Conservation (phyloP, 148 eudicot species). For the Drosera capensis region DNA sequence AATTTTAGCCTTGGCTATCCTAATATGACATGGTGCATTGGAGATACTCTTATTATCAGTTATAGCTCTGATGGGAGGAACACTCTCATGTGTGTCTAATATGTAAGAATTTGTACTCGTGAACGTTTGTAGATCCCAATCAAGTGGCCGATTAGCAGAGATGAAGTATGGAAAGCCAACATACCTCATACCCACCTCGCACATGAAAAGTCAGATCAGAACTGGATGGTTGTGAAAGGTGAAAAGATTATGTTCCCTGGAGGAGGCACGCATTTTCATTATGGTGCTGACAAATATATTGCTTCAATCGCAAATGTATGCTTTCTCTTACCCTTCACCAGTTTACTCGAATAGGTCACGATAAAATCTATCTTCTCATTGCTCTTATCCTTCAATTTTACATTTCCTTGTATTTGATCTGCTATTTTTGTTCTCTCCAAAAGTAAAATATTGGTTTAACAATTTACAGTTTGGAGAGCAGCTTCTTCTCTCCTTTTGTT, state of each 20-base stretch:
- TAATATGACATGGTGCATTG: too few species aligned
- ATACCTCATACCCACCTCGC: constrained; percentile 99
- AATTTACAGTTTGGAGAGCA: too few species aligned
- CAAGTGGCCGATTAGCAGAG: constrained; percentile 99
- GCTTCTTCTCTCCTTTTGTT: too few species aligned
- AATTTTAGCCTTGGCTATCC: too few species aligned
- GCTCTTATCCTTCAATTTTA: background rate
- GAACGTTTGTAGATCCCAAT: constrained; percentile 50
- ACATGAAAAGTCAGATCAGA: constrained; percentile 94
- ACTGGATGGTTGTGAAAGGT: constrained; percentile 99
- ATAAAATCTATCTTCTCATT: background rate
- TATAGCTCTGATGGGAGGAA: too few species aligned
- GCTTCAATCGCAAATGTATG: constrained; percentile 89
- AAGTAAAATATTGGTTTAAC: too few species aligned
- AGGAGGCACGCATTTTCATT: constrained; percentile 97
- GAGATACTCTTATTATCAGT: too few species aligned
- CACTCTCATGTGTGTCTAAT: constrained; percentile 2
- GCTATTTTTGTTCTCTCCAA: too few species aligned
- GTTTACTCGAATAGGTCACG: too few species aligned
- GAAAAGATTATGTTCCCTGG: constrained; percentile 91
- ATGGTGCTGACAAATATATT: constrained; percentile 95
- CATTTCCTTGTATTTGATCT: too few species aligned
- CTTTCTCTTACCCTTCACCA: too few species aligned
- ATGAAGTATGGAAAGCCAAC: constrained; percentile 95
- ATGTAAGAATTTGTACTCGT: constrained; percentile 1